Conservation (phyloP, 257 asterid species). For the Rhazya stricta region DNA sequence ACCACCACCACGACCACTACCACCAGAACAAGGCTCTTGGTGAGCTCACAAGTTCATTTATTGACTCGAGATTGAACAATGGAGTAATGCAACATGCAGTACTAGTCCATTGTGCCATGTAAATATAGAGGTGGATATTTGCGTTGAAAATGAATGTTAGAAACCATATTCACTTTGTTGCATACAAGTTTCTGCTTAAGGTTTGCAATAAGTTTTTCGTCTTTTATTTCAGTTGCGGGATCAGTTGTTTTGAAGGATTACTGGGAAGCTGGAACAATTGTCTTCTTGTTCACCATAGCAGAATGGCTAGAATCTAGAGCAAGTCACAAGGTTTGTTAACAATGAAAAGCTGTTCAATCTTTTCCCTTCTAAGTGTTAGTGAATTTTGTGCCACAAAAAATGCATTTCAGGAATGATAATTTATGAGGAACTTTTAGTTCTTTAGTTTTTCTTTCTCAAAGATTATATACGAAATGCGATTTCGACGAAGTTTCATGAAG, state of each 20-base stretch:
- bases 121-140: background rate
- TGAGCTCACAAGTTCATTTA: too few species aligned
- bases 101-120: too few species aligned
- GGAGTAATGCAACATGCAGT: too few species aligned
- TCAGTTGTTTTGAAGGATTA: constrained; percentile 65
- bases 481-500: too few species aligned
- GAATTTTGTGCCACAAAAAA: background rate
- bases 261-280: constrained; percentile 92
- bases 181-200: background rate
- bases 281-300: constrained; percentile 68
- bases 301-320: constrained; percentile 90
- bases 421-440: background rate
- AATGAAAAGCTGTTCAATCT: background rate
- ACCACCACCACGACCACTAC: too few species aligned
- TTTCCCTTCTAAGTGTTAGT: background rate
- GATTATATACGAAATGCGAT: too few species aligned
- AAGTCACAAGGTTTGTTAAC: constrained; percentile 58
- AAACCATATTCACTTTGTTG: background rate
- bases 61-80: too few species aligned
- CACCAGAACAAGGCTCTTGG: too few species aligned
- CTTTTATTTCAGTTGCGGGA: constrained; percentile 65
- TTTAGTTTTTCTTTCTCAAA: too few species aligned
- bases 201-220: background rate
- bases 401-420: background rate
- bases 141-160: background rate